A percentile compares a stretch with the other conserved stretches of the same genome.
phyloP scores from a whole-genome alignment of 78 protist species.

The Cavenderia fasciculata region DNA sequence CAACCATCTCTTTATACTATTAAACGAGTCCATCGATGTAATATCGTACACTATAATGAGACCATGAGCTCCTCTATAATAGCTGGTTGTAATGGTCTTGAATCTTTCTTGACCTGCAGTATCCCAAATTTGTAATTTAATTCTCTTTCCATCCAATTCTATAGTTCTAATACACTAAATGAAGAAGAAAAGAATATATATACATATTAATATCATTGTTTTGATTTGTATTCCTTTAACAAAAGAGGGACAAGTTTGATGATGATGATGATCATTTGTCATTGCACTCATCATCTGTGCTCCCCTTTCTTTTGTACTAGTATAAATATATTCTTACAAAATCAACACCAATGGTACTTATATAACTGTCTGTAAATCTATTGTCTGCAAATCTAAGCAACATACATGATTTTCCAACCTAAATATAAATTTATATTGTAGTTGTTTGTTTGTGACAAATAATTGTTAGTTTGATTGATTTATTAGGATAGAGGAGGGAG shows the following conservation, averaged over 20 bases:
- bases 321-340: slow-evolving; percentile 10
- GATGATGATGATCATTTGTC: background rate
- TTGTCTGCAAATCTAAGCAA: slow-evolving; percentile 96
- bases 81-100: slow-evolving; percentile 81
- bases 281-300: background rate
- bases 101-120: slow-evolving; percentile 93
- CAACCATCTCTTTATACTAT: slow-evolving; percentile 81
- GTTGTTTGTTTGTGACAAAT: too few relatives aligned
- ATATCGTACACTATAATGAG: slow-evolving; percentile 80
- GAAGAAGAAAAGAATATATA: too few relatives aligned
- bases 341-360: slow-evolving; percentile 95
- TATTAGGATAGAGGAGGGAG: too few relatives aligned
- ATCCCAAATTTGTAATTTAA: slow-evolving; percentile 91
- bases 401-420: slow-evolving; percentile 91
- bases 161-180: slow-evolving; percentile 94
- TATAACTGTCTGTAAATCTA: slow-evolving; percentile 90
- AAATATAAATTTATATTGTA: background rate
- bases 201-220: background rate
- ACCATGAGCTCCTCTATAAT: slow-evolving; percentile 92
- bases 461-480: too few relatives aligned
- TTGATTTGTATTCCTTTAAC: too few relatives aligned
- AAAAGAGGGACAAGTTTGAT: too few relatives aligned
- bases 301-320: background rate
- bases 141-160: slow-evolving; percentile 90
- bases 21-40: slow-evolving; percentile 58